Evolutionary conservation across 495 filamentous ascomycete species (phyloP).

Genomic region (Lophium mytilinum): DNA sequence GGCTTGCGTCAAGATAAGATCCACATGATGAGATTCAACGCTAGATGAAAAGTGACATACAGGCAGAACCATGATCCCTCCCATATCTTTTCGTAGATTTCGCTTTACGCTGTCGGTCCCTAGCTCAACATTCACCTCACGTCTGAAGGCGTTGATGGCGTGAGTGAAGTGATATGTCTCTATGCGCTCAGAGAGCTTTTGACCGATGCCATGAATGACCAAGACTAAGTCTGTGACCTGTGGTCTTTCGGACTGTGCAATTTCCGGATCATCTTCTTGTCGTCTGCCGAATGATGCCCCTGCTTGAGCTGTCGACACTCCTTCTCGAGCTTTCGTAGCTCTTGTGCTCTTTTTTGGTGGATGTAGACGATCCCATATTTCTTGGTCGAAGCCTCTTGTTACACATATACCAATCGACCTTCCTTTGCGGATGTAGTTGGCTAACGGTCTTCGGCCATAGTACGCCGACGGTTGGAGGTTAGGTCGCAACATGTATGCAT

Average conservation of each 20-base stretch:
- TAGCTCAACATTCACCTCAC: constrained; percentile 77
- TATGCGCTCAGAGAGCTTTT: constrained; percentile 90
- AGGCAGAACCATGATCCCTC: constrained; percentile 66
- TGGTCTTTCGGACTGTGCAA: constrained; percentile 52
- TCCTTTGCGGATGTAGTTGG: constrained; percentile 73
- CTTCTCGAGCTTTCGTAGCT: constrained; percentile 43
- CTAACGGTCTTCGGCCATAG: constrained; percentile 66
- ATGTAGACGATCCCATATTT: constrained; percentile 68
- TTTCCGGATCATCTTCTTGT: constrained; percentile 30
- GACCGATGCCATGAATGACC: constrained; percentile 91
- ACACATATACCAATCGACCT: constrained; percentile 76
- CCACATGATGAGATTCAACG: background rate
- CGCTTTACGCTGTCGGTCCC: constrained; percentile 62
- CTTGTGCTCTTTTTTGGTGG: constrained; percentile 46
- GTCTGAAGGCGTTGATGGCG: constrained; percentile 83
- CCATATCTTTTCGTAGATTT: constrained; percentile 61
- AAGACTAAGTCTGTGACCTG: constrained; percentile 80
- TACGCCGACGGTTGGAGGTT: constrained; percentile 73
- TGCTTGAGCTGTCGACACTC: constrained; percentile 32
- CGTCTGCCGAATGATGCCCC: constrained; percentile 26
- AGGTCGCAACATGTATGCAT: constrained; percentile 74
- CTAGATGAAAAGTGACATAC: constrained; percentile 27
- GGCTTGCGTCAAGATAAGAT: too few species aligned
- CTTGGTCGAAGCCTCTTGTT: constrained; percentile 74
- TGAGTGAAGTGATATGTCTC: constrained; percentile 97